Evolutionary conservation across 164 flowering plant species (phyloP).

Genomic region (Piper longum): DNA sequence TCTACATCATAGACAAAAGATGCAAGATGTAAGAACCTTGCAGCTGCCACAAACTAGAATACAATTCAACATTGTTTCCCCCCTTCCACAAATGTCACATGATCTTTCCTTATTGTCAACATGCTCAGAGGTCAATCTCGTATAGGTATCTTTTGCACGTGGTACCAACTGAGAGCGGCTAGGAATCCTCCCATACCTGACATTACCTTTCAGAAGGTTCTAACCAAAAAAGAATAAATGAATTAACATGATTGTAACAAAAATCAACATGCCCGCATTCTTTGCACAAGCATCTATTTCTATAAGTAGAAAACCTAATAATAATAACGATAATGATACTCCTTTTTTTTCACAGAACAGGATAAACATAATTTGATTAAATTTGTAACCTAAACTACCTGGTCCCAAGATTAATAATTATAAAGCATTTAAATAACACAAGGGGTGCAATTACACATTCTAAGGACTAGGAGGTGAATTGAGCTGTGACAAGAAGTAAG

Average conservation of each 20-base stretch:
- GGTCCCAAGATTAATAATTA: no score
- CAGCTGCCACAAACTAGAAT: conserved; percentile 71
- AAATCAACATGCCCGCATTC: background rate
- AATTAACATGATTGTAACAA: background rate
- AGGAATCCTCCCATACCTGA: conserved; percentile 32
- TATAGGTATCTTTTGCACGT: conserved; percentile 51
- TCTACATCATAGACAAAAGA: background rate
- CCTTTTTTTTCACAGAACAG: no score
- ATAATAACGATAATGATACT: no score
- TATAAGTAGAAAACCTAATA: no score
- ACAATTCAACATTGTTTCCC: conserved; percentile 57
- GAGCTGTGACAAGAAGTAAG: no score
- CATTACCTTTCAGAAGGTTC: conserved; percentile 17
- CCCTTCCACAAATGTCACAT: conserved; percentile 80
- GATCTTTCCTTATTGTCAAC: conserved; percentile 33
- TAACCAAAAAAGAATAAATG: background rate
- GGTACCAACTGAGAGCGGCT: conserved; percentile 36
- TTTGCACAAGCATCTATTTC: background rate
- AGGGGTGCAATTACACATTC: no score
- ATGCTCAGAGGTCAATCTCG: conserved; percentile 38
- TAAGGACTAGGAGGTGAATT: no score
- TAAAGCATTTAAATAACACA: no score
- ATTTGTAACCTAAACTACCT: no score
- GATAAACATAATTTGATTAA: no score
- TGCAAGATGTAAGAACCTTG: conserved; percentile 46